A percentile compares a stretch with the other conserved stretches of the same genome.
These are phyloP conservation scores for Nakataea oryzae DNA, from an alignment of 2,329 filamentous ascomycete genomes.

Conservation along the genomic window DNA sequence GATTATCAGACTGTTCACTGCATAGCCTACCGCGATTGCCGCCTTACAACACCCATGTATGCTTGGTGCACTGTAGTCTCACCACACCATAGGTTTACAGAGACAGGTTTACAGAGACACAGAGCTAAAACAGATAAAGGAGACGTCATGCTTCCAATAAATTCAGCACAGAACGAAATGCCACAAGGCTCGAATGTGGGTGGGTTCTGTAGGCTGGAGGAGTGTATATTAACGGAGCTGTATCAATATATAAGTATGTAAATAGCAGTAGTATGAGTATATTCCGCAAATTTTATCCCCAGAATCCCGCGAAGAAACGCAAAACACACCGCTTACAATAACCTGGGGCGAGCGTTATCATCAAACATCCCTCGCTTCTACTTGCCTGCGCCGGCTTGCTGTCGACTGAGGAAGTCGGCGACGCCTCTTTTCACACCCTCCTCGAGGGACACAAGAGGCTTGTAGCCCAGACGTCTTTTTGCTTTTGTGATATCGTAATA, in stretches of 20 bases:
- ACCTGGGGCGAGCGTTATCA: no score
- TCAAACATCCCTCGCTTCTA: neutral
- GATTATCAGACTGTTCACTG: no score
- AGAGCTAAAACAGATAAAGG: no score
- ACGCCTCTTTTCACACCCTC: slow-evolving; percentile 51
- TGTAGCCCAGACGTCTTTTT: slow-evolving; percentile 57
- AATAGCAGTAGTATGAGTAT: neutral
- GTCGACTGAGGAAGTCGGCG: neutral
- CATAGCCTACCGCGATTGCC: no score
- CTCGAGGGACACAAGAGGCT: slow-evolving; percentile 53
- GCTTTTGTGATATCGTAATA: slow-evolving; percentile 74
- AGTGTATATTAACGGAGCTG: neutral
- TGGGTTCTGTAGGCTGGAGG: neutral
- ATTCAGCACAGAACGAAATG: no score
- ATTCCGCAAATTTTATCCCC: neutral
- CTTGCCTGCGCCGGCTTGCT: neutral
- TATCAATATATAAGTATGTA: no score
- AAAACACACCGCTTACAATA: no score
- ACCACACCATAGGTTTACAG: no score
- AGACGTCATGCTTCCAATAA: no score
- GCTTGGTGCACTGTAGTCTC: no score
- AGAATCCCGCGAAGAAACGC: neutral
- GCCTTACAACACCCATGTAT: no score
- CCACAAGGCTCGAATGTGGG: neutral
- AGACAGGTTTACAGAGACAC: no score